These are phyloP conservation scores for Gracilaria domingensis DNA, from an alignment of 23 red algal genomes.

Conservation along the genomic window DNA sequence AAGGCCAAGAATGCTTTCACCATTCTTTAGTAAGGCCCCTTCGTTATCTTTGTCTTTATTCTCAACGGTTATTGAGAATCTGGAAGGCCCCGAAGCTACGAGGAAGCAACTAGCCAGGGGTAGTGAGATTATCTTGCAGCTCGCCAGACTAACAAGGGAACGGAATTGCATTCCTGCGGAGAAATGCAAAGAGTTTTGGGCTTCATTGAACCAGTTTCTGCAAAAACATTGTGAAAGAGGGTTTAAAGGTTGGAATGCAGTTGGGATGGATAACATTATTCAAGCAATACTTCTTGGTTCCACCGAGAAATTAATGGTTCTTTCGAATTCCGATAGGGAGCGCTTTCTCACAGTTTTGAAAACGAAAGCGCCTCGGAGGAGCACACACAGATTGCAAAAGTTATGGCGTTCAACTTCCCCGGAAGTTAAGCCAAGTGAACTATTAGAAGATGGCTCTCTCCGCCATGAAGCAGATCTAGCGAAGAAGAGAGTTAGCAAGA, in stretches of 20 bases:
- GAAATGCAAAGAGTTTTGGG: constrained; percentile 31
- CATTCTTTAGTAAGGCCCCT: constrained; percentile 28
- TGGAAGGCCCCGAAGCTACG: neutral
- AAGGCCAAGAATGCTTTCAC: constrained; percentile 24
- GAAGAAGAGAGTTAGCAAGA: constrained; percentile 2
- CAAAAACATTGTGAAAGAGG: neutral
- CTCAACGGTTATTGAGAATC: neutral
- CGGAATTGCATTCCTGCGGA: neutral
- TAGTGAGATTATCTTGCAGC: constrained; percentile 5
- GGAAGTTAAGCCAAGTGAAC: neutral
- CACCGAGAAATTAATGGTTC: neutral
- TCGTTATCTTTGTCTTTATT: constrained; percentile 18
- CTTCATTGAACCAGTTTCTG: neutral
- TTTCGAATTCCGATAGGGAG: neutral
- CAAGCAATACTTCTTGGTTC: neutral
- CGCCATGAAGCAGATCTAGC: neutral
- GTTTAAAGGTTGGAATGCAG: constrained; percentile 1
- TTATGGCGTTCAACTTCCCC: neutral
- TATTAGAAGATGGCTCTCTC: neutral
- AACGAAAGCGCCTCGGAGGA: neutral
- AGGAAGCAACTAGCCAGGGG: neutral
- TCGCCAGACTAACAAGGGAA: neutral
- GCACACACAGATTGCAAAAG: neutral
- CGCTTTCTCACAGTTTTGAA: neutral
- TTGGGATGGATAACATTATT: constrained; percentile 6